Percentiles rank a stretch among this genome's conserved stretches.
phyloP scores from a whole-genome alignment of 805 yeast genomes.

The Ascoidea tarda region DNA sequence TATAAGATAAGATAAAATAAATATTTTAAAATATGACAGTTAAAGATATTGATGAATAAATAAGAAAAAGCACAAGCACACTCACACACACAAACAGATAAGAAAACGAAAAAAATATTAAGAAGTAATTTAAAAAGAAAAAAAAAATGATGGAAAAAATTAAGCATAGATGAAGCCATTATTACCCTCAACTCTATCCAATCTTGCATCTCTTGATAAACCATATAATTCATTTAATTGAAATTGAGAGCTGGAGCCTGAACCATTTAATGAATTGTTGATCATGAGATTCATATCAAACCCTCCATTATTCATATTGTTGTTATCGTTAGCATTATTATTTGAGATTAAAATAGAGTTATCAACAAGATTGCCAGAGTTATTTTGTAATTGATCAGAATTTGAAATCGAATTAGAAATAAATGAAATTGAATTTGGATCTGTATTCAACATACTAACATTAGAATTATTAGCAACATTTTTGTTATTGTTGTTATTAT shows the following conservation, averaged over 20 bases:
- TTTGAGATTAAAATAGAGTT: not conserved
- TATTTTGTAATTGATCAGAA: not conserved
- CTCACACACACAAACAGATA: not conserved
- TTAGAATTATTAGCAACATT: too few species aligned
- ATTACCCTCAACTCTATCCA: constrained; percentile 37
- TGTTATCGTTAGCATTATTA: constrained; percentile 6
- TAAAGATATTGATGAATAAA: not conserved
- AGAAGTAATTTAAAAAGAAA: not conserved
- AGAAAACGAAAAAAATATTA: not conserved
- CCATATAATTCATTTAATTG: constrained; percentile 37
- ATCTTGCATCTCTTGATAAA: constrained; percentile 41
- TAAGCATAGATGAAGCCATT: constrained; percentile 17
- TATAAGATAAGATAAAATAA: too few species aligned
- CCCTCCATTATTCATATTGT: constrained; percentile 4
- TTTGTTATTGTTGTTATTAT: too few species aligned
- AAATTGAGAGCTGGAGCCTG: constrained; percentile 18
- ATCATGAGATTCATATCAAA: constrained; percentile 7
- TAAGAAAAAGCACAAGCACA: too few species aligned
- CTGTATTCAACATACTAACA: not conserved
- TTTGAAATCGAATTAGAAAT: not conserved
- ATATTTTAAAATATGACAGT: not conserved
- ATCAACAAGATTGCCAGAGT: not conserved
- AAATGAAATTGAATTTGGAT: not conserved
- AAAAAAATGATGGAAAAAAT: not conserved
- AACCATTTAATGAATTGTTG: constrained; percentile 13